Evolutionary conservation across 2,329 filamentous ascomycete genomes (phyloP), one percentile per base, ranked within the genome.

Genomic region (Trichoderma sp.): DNA sequence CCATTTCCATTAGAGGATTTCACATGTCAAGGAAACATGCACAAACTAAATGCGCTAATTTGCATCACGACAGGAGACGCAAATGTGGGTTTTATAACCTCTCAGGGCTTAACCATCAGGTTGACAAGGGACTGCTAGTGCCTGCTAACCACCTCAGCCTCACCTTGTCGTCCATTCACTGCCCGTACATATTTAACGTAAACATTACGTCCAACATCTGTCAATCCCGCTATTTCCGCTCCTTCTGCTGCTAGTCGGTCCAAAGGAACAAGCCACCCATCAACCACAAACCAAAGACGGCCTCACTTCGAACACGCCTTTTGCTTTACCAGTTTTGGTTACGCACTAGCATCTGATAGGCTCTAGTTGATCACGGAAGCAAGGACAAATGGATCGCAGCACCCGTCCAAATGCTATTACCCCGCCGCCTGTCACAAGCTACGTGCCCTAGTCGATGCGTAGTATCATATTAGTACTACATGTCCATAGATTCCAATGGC

Each of bases 301-400:
- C 27, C n/a, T 39, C 12, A 5, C 27, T 29, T 19, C 3, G 7
- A n/a, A 19, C 29, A 32, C 27, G 15, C 10, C 17, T 29, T 37
- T 25, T 54, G 27, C 57, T 39, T 68, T 68, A 37, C 67, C 67
- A 60, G 65, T 60, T 68, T 67, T 57, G 67, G 67, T 60, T 53
- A 65, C 29, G 34, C 13, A 59, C 67, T 57, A 54, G 53, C 45
- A 52, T 67, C 29, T 67, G 67, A 68, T 68, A 66, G 67, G 67
- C 39, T 34, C 56, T 34, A 27, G 27, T 9, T 22, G 5, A 29
- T 45, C 22, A 42, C 15, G 4, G 5, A n/a, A 29, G 17, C n/a
- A 35, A 65, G 50, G 63, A 57, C 52, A 65, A 35, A 65, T 57
- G 63, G 63, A 65, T 35, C 52, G 6, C 17, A 39, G 32, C 39